Percentiles rank a stretch among this genome's conserved stretches.
Conservation (phyloP, 345 rosid genomes). For the Acer negundo region DNA sequence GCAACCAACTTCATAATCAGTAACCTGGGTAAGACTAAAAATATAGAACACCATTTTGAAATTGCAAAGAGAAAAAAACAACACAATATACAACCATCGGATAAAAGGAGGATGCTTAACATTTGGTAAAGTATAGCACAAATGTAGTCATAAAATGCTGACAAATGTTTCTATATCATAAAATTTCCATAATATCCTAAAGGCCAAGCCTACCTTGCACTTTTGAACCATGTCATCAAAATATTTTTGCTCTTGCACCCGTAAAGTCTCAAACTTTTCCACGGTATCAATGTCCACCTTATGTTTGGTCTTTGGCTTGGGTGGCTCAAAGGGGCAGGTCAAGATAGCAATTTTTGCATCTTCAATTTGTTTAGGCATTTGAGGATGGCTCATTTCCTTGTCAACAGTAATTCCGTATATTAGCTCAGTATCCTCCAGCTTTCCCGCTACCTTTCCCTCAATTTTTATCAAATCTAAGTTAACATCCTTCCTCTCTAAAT, state of each 20-base stretch:
- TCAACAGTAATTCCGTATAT: constrained; percentile 83
- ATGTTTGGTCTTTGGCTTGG: constrained; percentile 98
- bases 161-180: neutral
- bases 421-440: constrained; percentile 87
- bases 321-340: constrained; percentile 99
- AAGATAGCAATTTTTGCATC: constrained; percentile 95
- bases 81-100: neutral
- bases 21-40: neutral
- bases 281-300: constrained; percentile 98
- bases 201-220: constrained; percentile 62
- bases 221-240: constrained; percentile 96
- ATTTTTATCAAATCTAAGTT: constrained; percentile 92
- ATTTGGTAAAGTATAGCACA: neutral
- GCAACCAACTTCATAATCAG: neutral
- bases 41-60: neutral
- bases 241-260: constrained; percentile 87
- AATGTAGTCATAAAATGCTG: neutral
- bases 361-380: constrained; percentile 92
- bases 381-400: constrained; percentile 98
- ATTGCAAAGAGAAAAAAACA: neutral
- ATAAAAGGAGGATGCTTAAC: neutral
- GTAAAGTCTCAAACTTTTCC: constrained; percentile 91
- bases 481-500: constrained; percentile 92
- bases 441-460: constrained; percentile 95
- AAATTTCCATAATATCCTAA: neutral